Percentiles rank a stretch among this genome's conserved stretches.
These are phyloP conservation scores for Sporisorium iseilematis-ciliati DNA, from an alignment of 1,284 basidiomycete genomes.

Conservation along the genomic window DNA sequence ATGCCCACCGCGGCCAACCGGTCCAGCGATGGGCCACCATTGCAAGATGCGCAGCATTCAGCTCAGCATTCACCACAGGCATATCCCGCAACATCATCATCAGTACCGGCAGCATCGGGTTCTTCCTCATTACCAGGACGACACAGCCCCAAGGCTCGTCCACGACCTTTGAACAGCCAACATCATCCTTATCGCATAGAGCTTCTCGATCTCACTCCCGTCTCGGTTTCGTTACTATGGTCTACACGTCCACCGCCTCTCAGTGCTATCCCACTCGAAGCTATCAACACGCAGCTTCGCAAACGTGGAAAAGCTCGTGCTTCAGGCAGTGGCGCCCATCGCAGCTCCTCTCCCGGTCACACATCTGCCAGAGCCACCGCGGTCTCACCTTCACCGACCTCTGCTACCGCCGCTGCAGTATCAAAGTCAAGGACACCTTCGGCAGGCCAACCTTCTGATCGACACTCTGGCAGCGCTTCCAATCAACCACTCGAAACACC, in stretches of 20 bases:
- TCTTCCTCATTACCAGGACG: slow-evolving; percentile 10
- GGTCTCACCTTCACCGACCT: slow-evolving; percentile 37
- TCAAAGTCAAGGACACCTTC: slow-evolving; percentile 21
- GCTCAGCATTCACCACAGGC: slow-evolving; percentile 5
- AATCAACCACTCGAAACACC: slow-evolving; percentile 24
- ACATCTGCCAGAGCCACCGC: slow-evolving; percentile 42
- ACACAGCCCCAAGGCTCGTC: slow-evolving; percentile 29
- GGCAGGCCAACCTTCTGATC: slow-evolving; percentile 10
- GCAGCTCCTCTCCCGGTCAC: slow-evolving; percentile 32
- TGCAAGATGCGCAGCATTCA: slow-evolving; percentile 13
- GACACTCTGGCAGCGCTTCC: background rate
- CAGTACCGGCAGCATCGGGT: slow-evolving; percentile 9
- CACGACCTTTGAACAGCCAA: slow-evolving; percentile 34
- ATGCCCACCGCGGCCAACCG: slow-evolving; percentile 51
- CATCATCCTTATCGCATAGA: slow-evolving; percentile 63
- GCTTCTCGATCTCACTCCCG: slow-evolving; percentile 60
- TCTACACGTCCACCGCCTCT: slow-evolving; percentile 61
- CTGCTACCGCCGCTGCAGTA: slow-evolving; percentile 28
- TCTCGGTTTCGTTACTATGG: slow-evolving; percentile 61
- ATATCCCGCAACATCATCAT: slow-evolving; percentile 12
- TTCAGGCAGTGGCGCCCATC: slow-evolving; percentile 8
- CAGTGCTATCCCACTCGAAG: slow-evolving; percentile 50
- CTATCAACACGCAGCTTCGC: slow-evolving; percentile 43
- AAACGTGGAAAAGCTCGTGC: slow-evolving; percentile 32
- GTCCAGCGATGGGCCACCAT: slow-evolving; percentile 48